Evolutionary conservation across 129 eudicot species (phyloP), one percentile per base, ranked within the genome.

Genomic region (Flaveria linearis): DNA sequence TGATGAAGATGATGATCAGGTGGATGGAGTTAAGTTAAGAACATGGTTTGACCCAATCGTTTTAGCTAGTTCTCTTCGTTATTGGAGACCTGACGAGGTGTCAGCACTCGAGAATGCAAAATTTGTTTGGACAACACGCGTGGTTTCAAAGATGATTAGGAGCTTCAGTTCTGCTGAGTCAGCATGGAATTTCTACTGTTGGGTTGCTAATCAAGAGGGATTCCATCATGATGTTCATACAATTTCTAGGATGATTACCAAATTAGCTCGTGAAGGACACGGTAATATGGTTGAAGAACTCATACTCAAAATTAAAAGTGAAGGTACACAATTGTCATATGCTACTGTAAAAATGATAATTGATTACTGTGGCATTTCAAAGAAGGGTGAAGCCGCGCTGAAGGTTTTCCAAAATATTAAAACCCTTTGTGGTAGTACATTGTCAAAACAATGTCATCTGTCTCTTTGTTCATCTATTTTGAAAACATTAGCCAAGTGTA

Each of bases 1-100:
- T 43, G 80, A 81, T 46, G 82, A 86, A 66, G 76, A 84, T 64
- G 86, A 86, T 25, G 73, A 78, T 51, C 76, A 45, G 5, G 71
- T 46, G 30, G 71, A 79, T 22, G 76, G 25, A 63, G 76, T 85
- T 28, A 85, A 81, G 69, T 70, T 88, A 76, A 87, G 80, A 82
- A 97, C 96, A 2, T 91, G 98, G 98, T 84, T 94, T 56, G 98
- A 91, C 52, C 96, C 97, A 5, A 80, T 47, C 30, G 82, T 96
- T 55, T 87, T 94, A 69, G 96, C 96, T 10, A 82, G 85, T 66
- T 91, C 92, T 23, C 70, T 91, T 77, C 71, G 50, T 36, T n/a
- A n/a, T n/a, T 94, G 98, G 98, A 82, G 85, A 45, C 79, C 84
- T 16, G 91, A 85, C 61, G 97, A 94, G 53, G 88, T 94, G 11